A percentile compares a stretch with the other conserved stretches of the same genome.
phyloP scores from a whole-genome alignment of 805 yeast species.

The Candida nitratophila region DNA sequence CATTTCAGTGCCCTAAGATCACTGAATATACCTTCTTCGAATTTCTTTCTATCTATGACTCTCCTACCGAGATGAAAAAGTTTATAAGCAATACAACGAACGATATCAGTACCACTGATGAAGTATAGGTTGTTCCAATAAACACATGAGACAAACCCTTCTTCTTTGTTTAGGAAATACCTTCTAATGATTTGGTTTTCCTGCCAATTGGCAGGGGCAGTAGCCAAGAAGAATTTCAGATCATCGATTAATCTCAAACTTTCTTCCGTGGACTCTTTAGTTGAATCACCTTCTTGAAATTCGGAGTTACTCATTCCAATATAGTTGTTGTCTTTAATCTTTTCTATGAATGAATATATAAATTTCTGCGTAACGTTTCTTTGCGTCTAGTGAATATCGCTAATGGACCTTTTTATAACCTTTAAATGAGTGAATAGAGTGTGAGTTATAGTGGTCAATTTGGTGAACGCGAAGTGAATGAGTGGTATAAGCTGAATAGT shows the following conservation, averaged over 20 bases:
- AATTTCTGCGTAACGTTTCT: too few species aligned
- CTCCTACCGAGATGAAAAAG: conserved; percentile 86
- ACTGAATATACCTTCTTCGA: conserved; percentile 93
- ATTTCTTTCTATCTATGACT: conserved; percentile 81
- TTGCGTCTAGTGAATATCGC: too few species aligned
- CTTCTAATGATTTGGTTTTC: conserved; percentile 81
- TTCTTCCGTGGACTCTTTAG: conserved; percentile 28
- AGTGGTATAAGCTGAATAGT: too few species aligned
- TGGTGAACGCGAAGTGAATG: too few species aligned
- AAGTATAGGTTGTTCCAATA: conserved; percentile 87
- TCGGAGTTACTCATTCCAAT: background rate
- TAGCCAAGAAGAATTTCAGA: conserved; percentile 76
- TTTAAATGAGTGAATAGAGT: too few species aligned
- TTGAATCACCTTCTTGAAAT: background rate
- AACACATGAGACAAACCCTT: conserved; percentile 88
- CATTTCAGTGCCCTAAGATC: conserved; percentile 82
- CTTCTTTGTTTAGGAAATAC: conserved; percentile 79
- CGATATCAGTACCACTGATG: conserved; percentile 94
- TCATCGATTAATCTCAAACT: conserved; percentile 63
- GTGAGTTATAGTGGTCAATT: too few species aligned
- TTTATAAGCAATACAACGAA: conserved; percentile 81
- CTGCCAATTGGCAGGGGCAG: conserved; percentile 95
- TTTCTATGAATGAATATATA: too few species aligned
- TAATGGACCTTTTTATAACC: too few species aligned
- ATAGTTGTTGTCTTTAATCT: too few species aligned